Evolutionary conservation across 1,139 yeast genomes (phyloP).

Genomic region (Groenewaldozyma auringiensis): DNA sequence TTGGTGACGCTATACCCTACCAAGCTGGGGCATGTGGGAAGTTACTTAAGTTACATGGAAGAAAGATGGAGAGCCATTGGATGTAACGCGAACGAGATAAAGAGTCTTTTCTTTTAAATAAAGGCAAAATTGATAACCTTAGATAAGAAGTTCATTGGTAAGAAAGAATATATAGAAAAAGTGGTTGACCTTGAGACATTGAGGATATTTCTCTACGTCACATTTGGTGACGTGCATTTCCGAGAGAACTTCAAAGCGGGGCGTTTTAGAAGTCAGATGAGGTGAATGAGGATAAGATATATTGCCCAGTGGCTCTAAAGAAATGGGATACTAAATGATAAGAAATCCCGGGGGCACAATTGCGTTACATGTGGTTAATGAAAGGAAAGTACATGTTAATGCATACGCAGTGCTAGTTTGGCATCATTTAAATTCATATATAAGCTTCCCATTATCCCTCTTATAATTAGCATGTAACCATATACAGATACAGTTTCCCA

Average conservation of each 20-base stretch:
- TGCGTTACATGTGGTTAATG: too few relatives aligned
- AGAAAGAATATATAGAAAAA: background rate
- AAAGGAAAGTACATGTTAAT: too few relatives aligned
- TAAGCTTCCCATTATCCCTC: too few relatives aligned
- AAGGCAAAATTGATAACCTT: background rate
- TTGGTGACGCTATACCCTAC: background rate
- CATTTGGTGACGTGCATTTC: background rate
- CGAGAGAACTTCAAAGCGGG: slow-evolving; percentile 10
- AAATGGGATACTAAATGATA: too few relatives aligned
- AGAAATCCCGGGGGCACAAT: too few relatives aligned
- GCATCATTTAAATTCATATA: too few relatives aligned
- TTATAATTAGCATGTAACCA: too few relatives aligned
- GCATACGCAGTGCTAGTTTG: too few relatives aligned
- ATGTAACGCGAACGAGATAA: background rate
- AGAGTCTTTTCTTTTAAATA: background rate
- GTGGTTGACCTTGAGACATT: background rate
- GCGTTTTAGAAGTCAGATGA: too few relatives aligned
- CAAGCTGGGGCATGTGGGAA: background rate
- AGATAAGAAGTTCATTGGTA: background rate
- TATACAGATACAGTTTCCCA: too few relatives aligned
- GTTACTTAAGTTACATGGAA: background rate
- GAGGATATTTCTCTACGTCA: background rate
- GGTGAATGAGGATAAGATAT: too few relatives aligned
- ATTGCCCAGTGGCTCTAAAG: too few relatives aligned
- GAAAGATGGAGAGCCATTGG: background rate